Evolutionary conservation across 2,329 filamentous ascomycete species (phyloP).

Genomic region (Aspergillus japonicus): DNA sequence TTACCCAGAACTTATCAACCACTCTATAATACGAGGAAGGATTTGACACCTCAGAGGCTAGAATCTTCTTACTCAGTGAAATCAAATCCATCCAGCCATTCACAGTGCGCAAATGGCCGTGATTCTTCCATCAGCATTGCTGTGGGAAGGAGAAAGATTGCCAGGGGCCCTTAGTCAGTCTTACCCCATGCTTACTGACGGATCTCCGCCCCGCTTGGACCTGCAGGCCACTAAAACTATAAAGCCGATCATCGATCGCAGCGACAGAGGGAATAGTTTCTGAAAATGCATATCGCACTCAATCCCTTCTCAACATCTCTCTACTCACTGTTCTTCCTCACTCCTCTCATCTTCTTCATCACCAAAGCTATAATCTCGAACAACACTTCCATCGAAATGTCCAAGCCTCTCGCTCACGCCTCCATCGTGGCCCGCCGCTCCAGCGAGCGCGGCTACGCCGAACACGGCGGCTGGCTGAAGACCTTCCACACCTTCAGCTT

Average conservation of each 20-base stretch:
- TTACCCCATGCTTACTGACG: constrained; percentile 8
- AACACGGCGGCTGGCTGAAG: constrained; percentile 86
- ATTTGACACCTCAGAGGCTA: not conserved
- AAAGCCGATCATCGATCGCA: constrained; percentile 6
- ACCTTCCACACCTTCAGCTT: constrained; percentile 86
- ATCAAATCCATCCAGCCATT: not conserved
- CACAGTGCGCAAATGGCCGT: not conserved
- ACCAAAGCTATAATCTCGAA: not conserved
- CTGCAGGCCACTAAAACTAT: not conserved
- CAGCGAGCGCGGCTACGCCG: constrained; percentile 67
- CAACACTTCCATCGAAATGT: constrained; percentile 46
- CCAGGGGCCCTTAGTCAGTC: constrained; percentile 4
- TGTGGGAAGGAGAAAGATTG: not conserved
- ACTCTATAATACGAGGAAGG: not conserved
- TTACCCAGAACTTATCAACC: not conserved
- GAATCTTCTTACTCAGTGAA: not conserved
- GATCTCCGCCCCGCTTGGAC: constrained; percentile 4
- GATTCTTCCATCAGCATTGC: not conserved
- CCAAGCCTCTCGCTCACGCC: constrained; percentile 63
- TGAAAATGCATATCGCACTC: not conserved
- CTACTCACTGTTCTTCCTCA: not conserved
- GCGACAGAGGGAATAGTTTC: not conserved
- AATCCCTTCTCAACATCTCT: not conserved
- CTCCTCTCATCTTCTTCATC: not conserved
- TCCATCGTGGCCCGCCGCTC: constrained; percentile 75